phyloP scores from a whole-genome alignment of 139 green algal genomes.

The Chlorella sp. region DNA sequence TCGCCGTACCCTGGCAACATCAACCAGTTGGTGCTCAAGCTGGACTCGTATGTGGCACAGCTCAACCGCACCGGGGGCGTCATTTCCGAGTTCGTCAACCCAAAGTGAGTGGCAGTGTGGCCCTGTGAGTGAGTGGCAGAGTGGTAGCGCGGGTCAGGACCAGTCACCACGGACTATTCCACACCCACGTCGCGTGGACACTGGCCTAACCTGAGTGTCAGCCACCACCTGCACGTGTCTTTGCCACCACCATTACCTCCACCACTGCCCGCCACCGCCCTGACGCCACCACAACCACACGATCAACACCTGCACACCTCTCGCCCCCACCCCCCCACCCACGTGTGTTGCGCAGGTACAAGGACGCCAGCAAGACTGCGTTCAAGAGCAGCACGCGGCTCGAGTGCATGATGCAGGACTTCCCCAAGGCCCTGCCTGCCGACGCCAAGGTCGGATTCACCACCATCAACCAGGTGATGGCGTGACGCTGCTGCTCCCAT shows the following conservation, averaged over 20 bases:
- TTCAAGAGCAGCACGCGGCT: conserved; percentile 95
- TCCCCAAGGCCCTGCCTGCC: conserved; percentile 66
- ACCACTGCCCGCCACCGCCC: no score
- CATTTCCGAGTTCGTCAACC: conserved; percentile 98
- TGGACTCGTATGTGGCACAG: conserved; percentile 68
- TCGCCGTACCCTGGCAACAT: conserved; percentile 97
- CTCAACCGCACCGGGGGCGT: conserved; percentile 70
- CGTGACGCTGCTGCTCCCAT: no score
- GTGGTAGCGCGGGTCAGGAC: no score
- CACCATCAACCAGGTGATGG: conserved; percentile 80
- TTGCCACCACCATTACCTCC: no score
- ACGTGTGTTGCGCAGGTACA: conserved; percentile 35
- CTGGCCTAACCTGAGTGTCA: no score
- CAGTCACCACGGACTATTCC: no score
- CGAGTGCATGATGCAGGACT: conserved; percentile 99
- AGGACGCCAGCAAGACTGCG: conserved; percentile 70
- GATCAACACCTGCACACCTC: no score
- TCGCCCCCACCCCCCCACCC: not conserved
- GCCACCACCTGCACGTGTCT: no score
- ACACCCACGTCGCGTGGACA: no score
- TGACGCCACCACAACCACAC: no score
- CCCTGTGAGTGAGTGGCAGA: no score
- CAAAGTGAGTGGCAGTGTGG: conserved; percentile 86
- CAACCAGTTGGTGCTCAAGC: conserved; percentile 90
- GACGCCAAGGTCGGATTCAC: conserved; percentile 88